Evolutionary conservation across 2,329 filamentous ascomycete genomes (phyloP), one percentile per base, ranked within the genome.

Genomic region (Balansia obtecta): DNA sequence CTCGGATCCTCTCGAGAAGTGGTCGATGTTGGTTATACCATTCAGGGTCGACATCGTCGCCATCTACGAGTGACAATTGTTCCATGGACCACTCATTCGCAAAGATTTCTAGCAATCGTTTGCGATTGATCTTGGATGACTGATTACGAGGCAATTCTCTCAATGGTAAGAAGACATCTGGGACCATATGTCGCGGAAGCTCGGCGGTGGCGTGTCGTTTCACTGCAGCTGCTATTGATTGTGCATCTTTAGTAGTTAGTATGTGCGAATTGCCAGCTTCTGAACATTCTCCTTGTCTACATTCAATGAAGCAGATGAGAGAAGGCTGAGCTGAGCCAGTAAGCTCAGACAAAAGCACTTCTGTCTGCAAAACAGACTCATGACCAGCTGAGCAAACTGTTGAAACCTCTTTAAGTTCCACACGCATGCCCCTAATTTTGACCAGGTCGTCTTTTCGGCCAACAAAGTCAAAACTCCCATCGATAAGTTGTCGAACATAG

Each of bases 351-450:
- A 45, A 30, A 11, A 32, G 18, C n/a, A 34, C 43, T 6, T 32
- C 43, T 3, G 18, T 34, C 3, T 45, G 43, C 16, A 32, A 6
- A 32, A 45, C 43, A 32, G 43, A 30, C 15, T 32, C 27, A 30
- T 45, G 43, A 22, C 27, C 15, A 9, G 27, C 43, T n/a, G 43
- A 45, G 16, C 43, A 45, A 30, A 45, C n/a, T 8, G 10, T 42
- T 12, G 40, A 42, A 20, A 63, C 63, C 47, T 63, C 60, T 39
- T 57, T 58, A 27, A 60, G 52, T 49, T 58, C 57, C 38, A 60
- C 54, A 16, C 58, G 54, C 32, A 59, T 59, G n/a, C 58, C 58
- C 2, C 47, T 53, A 34, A 60, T 56, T 48, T 60, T 60, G 46
- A 60, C 56, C 32, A 57, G 34, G 37, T 59, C 58, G 41, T 60